Evolutionary conservation across 177 flowering plant species (phyloP), one percentile per base, ranked within the genome.

Genomic region (Vitis hybrid): DNA sequence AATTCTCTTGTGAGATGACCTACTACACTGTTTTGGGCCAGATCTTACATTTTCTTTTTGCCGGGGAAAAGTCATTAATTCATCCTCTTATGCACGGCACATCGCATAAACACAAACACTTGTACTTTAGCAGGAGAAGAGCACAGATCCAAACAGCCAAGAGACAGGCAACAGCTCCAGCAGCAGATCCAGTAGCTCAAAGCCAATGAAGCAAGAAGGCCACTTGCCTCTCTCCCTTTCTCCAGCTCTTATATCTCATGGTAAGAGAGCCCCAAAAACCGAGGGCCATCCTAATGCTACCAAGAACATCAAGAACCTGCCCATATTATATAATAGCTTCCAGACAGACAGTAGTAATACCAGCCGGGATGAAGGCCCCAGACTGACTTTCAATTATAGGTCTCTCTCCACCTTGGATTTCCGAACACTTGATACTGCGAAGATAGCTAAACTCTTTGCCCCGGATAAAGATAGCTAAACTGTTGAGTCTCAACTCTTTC

Each of bases 201-300:
- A 72, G n/a, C 30, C 75, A 69, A 55, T 21, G 62, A 52, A 8
- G 26, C 11, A 67, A 14, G 48, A 30, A 45, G 70, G 60, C 26
- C 67, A 56, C 66, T 56, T 77, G 49, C 80, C 74, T 19, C 65
- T 67, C 3, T 67, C 82, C 15, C 79, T 80, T n/a, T 69, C 69
- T 39, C 78, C 72, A 7, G 51, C 62, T 32, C 50, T 71, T 9
- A 52, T 14, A 6, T 70, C 83, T n/a, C 65, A 55, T 19, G 71
- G 23, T 1, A 63, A 69, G 64, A 49, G 65, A 21, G 61, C 81
- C 34, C 62, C 78, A 11, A 72, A 64, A 57, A 82, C 87, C 15
- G 88, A 86, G 15, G 79, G 65, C 26, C 89, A 86, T 74, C 89
- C 84, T 8, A 80, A 79, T 72, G 89, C 81, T 12, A 56, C 62